A percentile compares a stretch with the other conserved stretches of the same genome.
phyloP scores from a whole-genome alignment of 345 rosid genomes.

The Theobroma cacao region DNA sequence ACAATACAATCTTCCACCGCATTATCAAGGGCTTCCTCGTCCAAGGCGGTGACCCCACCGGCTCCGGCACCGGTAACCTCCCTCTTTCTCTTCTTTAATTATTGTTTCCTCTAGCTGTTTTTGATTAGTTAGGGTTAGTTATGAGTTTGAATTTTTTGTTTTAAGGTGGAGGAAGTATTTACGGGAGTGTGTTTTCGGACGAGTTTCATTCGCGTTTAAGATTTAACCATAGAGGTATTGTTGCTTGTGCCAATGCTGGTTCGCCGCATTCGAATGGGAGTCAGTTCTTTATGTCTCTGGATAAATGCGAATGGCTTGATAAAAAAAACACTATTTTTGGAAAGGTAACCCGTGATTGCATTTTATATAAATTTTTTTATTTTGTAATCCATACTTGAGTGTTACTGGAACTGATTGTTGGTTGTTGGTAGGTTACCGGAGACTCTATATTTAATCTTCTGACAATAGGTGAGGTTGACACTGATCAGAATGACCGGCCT shows the following conservation, averaged over 20 bases:
- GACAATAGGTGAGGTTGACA: constrained; percentile 73
- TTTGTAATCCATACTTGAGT: not conserved
- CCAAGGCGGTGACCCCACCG: constrained; percentile 93
- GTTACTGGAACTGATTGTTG: constrained; percentile 13
- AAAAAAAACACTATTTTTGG: constrained; percentile 79
- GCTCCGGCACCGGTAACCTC: constrained; percentile 70
- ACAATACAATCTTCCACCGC: constrained; percentile 85
- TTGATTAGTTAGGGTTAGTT: not conserved
- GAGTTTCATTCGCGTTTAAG: constrained; percentile 86
- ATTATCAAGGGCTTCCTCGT: constrained; percentile 82
- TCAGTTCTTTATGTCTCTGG: constrained; percentile 90
- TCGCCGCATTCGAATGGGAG: constrained; percentile 84
- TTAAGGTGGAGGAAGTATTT: constrained; percentile 85
- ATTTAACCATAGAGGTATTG: constrained; percentile 86
- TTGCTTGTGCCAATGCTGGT: constrained; percentile 93
- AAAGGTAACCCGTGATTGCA: constrained; percentile 44
- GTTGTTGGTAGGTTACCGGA: constrained; percentile 65
- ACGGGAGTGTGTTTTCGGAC: constrained; percentile 66
- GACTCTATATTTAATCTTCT: constrained; percentile 84
- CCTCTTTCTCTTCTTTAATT: not conserved
- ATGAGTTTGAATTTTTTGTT: constrained; percentile 5
- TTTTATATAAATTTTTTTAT: constrained; percentile 2
- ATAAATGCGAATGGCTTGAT: constrained; percentile 92
- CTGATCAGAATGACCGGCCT: constrained; percentile 70
- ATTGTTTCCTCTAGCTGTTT: not conserved